phyloP scores from a whole-genome alignment of 331 rosid species.

The Malus hybrid region DNA sequence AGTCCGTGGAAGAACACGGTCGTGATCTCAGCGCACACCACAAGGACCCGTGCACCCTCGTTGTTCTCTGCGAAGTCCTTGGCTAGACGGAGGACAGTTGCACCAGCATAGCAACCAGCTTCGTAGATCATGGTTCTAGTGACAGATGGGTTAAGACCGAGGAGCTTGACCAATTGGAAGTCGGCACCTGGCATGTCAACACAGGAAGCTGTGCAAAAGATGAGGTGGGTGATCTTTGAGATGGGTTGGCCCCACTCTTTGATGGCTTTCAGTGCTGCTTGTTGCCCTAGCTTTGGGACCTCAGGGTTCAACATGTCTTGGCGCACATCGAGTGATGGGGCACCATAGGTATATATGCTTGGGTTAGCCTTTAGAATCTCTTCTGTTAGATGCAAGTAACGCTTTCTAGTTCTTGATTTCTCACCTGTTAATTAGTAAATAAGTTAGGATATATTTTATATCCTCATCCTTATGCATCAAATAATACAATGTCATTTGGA shows the following conservation, averaged over 20 bases:
- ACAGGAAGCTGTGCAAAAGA: slow-evolving; percentile 30
- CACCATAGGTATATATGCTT: slow-evolving; percentile 5
- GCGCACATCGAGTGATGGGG: slow-evolving; percentile 12
- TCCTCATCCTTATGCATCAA: too few species aligned
- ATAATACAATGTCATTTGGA: too few species aligned
- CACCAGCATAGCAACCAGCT: too few species aligned
- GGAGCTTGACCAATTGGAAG: too few species aligned
- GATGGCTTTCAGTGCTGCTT: slow-evolving; percentile 34
- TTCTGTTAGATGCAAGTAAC: slow-evolving; percentile 18
- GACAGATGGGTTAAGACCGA: too few species aligned
- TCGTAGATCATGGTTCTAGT: too few species aligned
- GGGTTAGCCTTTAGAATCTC: slow-evolving; percentile 27
- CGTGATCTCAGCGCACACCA: too few species aligned
- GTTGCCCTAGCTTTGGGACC: slow-evolving; percentile 31
- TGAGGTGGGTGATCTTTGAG: slow-evolving; percentile 31
- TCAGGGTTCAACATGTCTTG: slow-evolving; percentile 26
- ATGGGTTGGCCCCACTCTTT: slow-evolving; percentile 12
- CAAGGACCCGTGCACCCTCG: too few species aligned
- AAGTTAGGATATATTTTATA: neutral
- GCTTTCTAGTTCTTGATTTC: slow-evolving; percentile 16
- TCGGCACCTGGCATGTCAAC: too few species aligned
- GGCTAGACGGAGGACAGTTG: too few species aligned
- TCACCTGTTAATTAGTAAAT: neutral
- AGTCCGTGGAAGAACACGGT: too few species aligned
- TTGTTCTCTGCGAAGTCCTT: too few species aligned